Evolutionary conservation across 2,329 filamentous ascomycete species (phyloP).

Genomic region (Sporothrix dimorphospora): DNA sequence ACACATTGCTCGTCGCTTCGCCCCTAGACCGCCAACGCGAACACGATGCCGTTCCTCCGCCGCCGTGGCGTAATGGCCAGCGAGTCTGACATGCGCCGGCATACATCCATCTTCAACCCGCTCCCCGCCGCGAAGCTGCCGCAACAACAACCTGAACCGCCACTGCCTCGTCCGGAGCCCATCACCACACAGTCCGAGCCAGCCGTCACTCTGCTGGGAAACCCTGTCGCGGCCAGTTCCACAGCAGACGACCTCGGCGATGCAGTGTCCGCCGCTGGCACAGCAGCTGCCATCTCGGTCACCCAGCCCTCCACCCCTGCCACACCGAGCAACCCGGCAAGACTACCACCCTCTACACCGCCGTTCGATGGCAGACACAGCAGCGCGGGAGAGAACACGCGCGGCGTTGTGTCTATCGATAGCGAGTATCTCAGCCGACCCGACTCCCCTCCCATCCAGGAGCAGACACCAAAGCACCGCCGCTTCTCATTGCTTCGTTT

Average conservation of each 20-base stretch:
- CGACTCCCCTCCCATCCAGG: slow-evolving; percentile 56
- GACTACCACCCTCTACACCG: slow-evolving; percentile 40
- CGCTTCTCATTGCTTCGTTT: slow-evolving; percentile 77
- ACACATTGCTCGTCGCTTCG: background rate
- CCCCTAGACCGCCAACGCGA: background rate
- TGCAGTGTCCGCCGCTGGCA: slow-evolving; percentile 33
- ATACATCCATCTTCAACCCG: slow-evolving; percentile 44
- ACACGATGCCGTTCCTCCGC: slow-evolving; percentile 63
- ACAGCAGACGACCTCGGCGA: slow-evolving; percentile 32
- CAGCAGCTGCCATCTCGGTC: slow-evolving; percentile 36
- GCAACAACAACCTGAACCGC: slow-evolving; percentile 23
- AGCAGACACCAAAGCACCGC: slow-evolving; percentile 59
- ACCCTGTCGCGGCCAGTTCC: background rate
- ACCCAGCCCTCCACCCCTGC: slow-evolving; percentile 28
- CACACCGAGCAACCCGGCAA: background rate
- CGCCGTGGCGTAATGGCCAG: slow-evolving; percentile 63
- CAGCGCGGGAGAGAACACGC: slow-evolving; percentile 32
- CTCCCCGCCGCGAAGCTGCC: slow-evolving; percentile 33
- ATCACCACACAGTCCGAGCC: slow-evolving; percentile 7
- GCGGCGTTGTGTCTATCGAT: slow-evolving; percentile 36
- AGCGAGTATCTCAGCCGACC: slow-evolving; percentile 43
- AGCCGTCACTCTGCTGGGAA: background rate
- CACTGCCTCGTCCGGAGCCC: slow-evolving; percentile 22
- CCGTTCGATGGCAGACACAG: slow-evolving; percentile 37
- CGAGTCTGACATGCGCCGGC: slow-evolving; percentile 62